Evolutionary conservation across 192 early-diverging fungal genomes (phyloP).

Genomic region (Entophlyctis luteolus): DNA sequence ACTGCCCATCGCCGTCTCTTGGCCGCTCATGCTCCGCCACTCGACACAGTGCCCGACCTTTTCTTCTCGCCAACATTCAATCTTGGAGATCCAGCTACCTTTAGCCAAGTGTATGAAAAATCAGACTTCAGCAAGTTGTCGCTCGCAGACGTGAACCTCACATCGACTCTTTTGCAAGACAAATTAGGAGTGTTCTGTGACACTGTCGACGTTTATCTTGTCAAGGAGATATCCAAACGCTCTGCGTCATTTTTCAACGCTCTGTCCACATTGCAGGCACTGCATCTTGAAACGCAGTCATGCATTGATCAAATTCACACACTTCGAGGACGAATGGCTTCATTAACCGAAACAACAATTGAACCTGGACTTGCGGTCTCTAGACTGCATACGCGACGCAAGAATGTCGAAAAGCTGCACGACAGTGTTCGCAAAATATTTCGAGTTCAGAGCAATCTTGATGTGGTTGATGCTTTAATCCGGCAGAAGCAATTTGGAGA

Average conservation of each 20-base stretch:
- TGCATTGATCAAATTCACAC: slow-evolving; percentile 85
- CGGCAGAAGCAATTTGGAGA: slow-evolving; percentile 80
- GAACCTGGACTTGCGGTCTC: slow-evolving; percentile 81
- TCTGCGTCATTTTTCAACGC: slow-evolving; percentile 97
- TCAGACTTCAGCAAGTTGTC: slow-evolving; percentile 53
- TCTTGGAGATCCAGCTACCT: slow-evolving; percentile 85
- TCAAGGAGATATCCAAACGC: slow-evolving; percentile 88
- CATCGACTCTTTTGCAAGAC: slow-evolving; percentile 78
- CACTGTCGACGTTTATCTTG: slow-evolving; percentile 88
- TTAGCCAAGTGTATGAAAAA: slow-evolving; percentile 76
- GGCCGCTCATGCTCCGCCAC: slow-evolving; percentile 62
- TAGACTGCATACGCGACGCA: slow-evolving; percentile 66
- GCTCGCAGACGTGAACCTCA: slow-evolving; percentile 46
- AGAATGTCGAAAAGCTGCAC: slow-evolving; percentile 68
- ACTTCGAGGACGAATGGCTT: slow-evolving; percentile 66
- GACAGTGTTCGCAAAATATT: slow-evolving; percentile 68
- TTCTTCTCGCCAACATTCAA: slow-evolving; percentile 84
- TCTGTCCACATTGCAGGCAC: slow-evolving; percentile 82
- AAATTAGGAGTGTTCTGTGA: slow-evolving; percentile 87
- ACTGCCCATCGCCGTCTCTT: slow-evolving; percentile 41
- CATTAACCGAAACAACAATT: slow-evolving; percentile 62
- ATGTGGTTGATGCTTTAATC: slow-evolving; percentile 78
- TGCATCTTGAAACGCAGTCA: slow-evolving; percentile 85
- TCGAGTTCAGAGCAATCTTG: slow-evolving; percentile 73
- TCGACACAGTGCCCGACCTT: slow-evolving; percentile 80